Evolutionary conservation across 495 filamentous ascomycete genomes (phyloP).

Genomic region (Letharia columbiana): DNA sequence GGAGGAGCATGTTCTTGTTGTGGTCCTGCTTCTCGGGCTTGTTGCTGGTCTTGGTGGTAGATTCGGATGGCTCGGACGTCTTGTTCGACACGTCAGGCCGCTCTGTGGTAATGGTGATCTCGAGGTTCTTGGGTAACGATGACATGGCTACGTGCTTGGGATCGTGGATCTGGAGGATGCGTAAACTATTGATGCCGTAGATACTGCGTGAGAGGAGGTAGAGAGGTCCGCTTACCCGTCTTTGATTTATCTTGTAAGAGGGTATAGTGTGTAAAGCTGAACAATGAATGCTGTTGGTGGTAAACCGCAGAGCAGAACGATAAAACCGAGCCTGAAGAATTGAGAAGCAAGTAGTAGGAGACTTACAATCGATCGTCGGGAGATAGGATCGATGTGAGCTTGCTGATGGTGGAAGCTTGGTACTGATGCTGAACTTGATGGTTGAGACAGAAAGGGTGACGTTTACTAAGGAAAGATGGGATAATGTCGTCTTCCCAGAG

Average conservation of each 20-base stretch:
- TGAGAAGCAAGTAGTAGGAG: not conserved
- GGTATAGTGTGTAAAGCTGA: not conserved
- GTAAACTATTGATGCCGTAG: not conserved
- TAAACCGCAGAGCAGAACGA: not conserved
- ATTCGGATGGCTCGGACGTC: conserved; percentile 1
- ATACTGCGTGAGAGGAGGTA: not conserved
- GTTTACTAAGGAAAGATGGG: not conserved
- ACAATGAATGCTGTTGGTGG: not conserved
- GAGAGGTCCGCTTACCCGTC: not conserved
- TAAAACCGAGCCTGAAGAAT: not conserved
- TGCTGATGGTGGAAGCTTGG: not conserved
- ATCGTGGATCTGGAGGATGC: not conserved
- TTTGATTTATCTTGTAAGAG: not conserved
- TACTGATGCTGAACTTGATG: not conserved
- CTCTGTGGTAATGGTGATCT: not conserved
- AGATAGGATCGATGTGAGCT: not conserved
- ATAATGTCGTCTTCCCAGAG: not conserved
- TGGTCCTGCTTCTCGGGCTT: not conserved
- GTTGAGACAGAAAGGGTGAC: not conserved
- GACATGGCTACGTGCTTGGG: not conserved
- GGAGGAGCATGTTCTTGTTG: conserved; percentile 11
- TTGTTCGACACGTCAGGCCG: not conserved
- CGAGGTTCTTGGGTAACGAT: not conserved
- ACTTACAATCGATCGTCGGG: not conserved
- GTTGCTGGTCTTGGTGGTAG: not conserved